Conservation (phyloP, 345 rosid species). For the Draba incana region DNA sequence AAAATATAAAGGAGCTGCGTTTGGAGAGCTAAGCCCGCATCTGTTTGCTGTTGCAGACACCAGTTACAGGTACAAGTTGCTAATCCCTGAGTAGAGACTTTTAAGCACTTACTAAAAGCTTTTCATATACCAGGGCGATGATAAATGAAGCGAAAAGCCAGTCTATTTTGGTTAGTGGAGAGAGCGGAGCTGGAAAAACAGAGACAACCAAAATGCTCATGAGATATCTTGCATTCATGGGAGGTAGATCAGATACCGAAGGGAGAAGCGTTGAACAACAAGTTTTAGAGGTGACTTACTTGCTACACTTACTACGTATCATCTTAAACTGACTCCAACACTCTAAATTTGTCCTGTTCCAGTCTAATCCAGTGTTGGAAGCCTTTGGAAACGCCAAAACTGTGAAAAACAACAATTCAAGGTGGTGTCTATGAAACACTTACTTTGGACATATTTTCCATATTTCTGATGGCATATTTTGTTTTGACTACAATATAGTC, state of each 20-base stretch:
- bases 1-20: slow-evolving; percentile 64
- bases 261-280: slow-evolving; percentile 82
- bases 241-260: slow-evolving; percentile 72
- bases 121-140: slow-evolving; percentile 54
- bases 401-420: slow-evolving; percentile 88
- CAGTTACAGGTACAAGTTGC: slow-evolving; percentile 51
- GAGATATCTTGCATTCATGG: slow-evolving; percentile 92
- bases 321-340: background rate
- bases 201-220: slow-evolving; percentile 93
- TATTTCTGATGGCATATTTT: slow-evolving; percentile 15
- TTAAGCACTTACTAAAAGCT: slow-evolving; percentile 26
- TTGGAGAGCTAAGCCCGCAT: slow-evolving; percentile 69
- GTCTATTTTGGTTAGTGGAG: slow-evolving; percentile 79
- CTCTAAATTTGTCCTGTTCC: slow-evolving; percentile 30
- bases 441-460: slow-evolving; percentile 1
- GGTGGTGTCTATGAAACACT: slow-evolving; percentile 44
- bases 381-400: slow-evolving; percentile 96
- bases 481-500: slow-evolving; percentile 51
- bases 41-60: slow-evolving; percentile 69
- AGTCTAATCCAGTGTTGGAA: slow-evolving; percentile 94
- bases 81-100: background rate
- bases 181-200: slow-evolving; percentile 97
- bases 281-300: slow-evolving; percentile 65
- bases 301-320: background rate
- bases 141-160: slow-evolving; percentile 72